phyloP scores from a whole-genome alignment of 176 grass and related monocot species.

The Phoenix roebelenii region DNA sequence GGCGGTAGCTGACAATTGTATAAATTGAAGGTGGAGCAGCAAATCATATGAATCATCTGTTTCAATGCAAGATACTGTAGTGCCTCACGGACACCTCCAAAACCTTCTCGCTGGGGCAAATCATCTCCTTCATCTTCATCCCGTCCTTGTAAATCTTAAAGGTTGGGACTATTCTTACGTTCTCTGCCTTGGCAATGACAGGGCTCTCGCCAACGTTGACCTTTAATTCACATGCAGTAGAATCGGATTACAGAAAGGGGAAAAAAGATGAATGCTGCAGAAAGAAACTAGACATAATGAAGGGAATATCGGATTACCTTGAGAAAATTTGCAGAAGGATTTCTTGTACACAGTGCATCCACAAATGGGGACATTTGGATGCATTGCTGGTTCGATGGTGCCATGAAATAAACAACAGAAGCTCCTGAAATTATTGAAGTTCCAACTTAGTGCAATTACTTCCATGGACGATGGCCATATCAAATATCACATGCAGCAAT shows the following conservation, averaged over 20 bases:
- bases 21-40: conserved; percentile 20
- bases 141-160: conserved; percentile 98
- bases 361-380: conserved; percentile 29
- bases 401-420: conserved; percentile 54
- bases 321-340: conserved; percentile 59
- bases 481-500: no score
- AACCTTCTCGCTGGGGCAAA: conserved; percentile 79
- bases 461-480: no score
- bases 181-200: conserved; percentile 60
- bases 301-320: conserved; percentile 31
- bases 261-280: no score
- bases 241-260: no score
- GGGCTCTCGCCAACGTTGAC: conserved; percentile 65
- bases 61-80: conserved; percentile 57
- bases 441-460: background rate
- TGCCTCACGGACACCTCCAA: conserved; percentile 80
- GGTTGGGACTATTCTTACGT: conserved; percentile 65
- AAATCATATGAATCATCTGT: conserved; percentile 14
- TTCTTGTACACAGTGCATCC: conserved; percentile 41
- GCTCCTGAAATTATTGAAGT: conserved; percentile 26
- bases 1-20: conserved; percentile 26
- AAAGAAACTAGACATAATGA: no score
- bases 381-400: conserved; percentile 36
- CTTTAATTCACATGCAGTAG: conserved; percentile 14
- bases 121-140: conserved; percentile 83